Percentiles rank a stretch among this genome's conserved stretches.
These are phyloP conservation scores for Penicillium bovifimosum DNA, from an alignment of 495 filamentous ascomycete species.

Conservation along the genomic window DNA sequence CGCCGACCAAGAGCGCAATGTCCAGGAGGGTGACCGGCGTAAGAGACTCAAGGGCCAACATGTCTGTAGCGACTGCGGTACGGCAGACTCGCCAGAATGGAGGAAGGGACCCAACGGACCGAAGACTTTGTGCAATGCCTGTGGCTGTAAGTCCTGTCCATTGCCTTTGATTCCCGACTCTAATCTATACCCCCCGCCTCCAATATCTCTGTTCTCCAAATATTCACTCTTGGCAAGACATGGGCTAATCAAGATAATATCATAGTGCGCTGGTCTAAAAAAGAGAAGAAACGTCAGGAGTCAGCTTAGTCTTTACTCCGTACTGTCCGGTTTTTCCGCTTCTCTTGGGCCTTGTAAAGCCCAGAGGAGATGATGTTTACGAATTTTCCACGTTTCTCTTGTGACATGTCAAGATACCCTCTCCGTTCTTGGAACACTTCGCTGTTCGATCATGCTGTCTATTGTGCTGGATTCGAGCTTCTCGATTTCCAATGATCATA, in stretches of 20 bases:
- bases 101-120: slow-evolving; percentile 89
- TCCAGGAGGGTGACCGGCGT: slow-evolving; percentile 68
- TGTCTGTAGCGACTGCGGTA: slow-evolving; percentile 94
- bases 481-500: neutral
- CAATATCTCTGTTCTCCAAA: neutral
- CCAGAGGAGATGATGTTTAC: neutral
- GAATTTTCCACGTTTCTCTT: neutral
- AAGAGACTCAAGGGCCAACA: slow-evolving; percentile 95
- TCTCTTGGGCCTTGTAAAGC: neutral
- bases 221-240: neutral
- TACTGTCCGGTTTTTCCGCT: neutral
- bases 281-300: slow-evolving; percentile 60
- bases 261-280: slow-evolving; percentile 68
- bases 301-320: slow-evolving; percentile 4
- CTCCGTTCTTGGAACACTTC: neutral
- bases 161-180: neutral
- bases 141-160: slow-evolving; percentile 58
- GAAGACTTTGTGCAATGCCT: slow-evolving; percentile 96
- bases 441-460: neutral
- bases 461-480: neutral
- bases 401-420: neutral
- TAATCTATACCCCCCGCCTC: neutral
- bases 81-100: slow-evolving; percentile 93
- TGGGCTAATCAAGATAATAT: neutral
- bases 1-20: slow-evolving; percentile 50